These are phyloP conservation scores for Coniochaeta sp. DNA, from an alignment of 2,329 filamentous ascomycete genomes.

Conservation along the genomic window DNA sequence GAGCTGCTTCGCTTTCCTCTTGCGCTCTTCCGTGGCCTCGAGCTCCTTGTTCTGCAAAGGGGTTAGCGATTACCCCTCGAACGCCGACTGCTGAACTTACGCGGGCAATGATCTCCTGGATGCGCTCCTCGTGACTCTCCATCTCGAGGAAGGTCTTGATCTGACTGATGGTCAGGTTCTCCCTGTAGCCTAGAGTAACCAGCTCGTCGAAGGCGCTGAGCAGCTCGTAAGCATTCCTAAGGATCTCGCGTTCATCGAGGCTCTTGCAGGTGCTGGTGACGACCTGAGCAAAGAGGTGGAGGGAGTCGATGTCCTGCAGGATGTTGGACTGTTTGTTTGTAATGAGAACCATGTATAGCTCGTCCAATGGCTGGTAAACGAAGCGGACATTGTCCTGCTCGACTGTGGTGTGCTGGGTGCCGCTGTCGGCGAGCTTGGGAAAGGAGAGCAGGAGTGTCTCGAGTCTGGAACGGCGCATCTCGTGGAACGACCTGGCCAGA, in stretches of 20 bases:
- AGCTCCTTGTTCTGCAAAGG: constrained; percentile 83
- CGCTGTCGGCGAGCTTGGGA: constrained; percentile 92
- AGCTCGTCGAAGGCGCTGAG: constrained; percentile 96
- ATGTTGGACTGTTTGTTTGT: constrained; percentile 99
- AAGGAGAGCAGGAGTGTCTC: constrained; percentile 96
- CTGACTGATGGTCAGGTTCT: constrained; percentile 92
- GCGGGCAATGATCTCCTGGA: constrained; percentile 94
- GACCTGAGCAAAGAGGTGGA: constrained; percentile 96
- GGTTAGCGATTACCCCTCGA: constrained; percentile 5
- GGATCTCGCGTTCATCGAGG: constrained; percentile 89
- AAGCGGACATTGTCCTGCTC: constrained; percentile 99
- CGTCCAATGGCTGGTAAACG: constrained; percentile 97
- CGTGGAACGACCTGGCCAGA: constrained; percentile 93
- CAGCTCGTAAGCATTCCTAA: constrained; percentile 91
- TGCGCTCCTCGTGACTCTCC: constrained; percentile 98
- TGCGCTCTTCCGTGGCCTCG: constrained; percentile 95
- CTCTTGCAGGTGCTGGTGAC: constrained; percentile 95
- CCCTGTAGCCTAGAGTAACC: constrained; percentile 89
- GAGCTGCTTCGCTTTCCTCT: constrained; percentile 96
- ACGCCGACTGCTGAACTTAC: constrained; percentile 37
- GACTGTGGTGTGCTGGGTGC: constrained; percentile 95
- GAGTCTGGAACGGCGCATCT: constrained; percentile 94
- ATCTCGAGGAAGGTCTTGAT: constrained; percentile 99
- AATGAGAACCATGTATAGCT: constrained; percentile 99
- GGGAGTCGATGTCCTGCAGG: constrained; percentile 95